Conservation (phyloP, 2,329 filamentous ascomycete species). For the Xylariaceae sp. region DNA sequence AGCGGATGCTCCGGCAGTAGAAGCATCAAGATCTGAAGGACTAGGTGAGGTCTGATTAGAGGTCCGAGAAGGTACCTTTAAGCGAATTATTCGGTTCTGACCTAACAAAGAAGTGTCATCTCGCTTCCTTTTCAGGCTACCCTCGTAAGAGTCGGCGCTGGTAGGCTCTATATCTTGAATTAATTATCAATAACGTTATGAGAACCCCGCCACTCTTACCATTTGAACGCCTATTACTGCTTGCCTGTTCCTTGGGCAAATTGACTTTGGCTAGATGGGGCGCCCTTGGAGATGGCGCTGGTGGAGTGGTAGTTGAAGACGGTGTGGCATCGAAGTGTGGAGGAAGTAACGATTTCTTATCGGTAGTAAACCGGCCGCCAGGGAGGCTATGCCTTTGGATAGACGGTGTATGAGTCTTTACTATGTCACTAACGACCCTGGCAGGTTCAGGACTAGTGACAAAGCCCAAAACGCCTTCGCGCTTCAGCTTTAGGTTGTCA, state of each 20-base stretch:
- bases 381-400: too few species aligned
- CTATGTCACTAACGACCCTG: constrained; percentile 1
- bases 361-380: not conserved
- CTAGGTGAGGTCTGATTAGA: not conserved
- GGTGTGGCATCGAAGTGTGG: not conserved
- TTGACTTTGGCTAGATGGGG: not conserved
- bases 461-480: not conserved
- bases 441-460: not conserved
- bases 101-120: not conserved
- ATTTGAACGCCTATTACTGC: not conserved
- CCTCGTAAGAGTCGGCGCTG: not conserved
- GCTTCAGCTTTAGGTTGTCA: not conserved
- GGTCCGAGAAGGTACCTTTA: not conserved
- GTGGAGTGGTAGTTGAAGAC: not conserved
- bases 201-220: too few species aligned
- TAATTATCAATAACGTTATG: not conserved
- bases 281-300: not conserved
- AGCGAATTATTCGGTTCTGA: not conserved
- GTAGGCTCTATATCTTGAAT: not conserved
- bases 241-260: not conserved
- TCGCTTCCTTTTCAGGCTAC: constrained; percentile 5
- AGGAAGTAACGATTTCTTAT: not conserved
- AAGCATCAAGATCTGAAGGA: not conserved
- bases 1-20: not conserved
- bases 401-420: not conserved